Evolutionary conservation across 495 filamentous ascomycete species (phyloP), one percentile per base, ranked within the genome.

Genomic region (Tuber umbilicatum): DNA sequence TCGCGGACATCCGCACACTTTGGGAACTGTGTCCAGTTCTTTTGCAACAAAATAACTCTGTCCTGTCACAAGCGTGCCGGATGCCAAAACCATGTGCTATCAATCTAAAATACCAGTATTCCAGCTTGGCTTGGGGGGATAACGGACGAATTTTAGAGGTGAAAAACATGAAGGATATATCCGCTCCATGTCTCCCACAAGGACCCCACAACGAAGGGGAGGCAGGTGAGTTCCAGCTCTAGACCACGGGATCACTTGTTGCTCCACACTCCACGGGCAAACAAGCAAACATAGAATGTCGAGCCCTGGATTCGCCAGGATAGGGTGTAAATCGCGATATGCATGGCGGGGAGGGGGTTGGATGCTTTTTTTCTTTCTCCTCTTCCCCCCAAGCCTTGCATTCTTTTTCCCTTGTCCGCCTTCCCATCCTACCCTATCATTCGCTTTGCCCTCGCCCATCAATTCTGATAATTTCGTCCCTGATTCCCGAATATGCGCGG

Each of bases 401-500:
- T 27, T 55, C 47, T 67, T 69, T 77, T 43, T 43, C 35, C 17
- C 7, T 39, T 43, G 37, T 47, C 39, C 38, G 37, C 73, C 43
- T 69, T 55, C 64, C 67, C 68, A 45, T 67, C 71, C 39, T 45
- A 69, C 73, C 42, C 39, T 40, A 40, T 40, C 68, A 68, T 55
- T 77, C 50, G 72, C 69, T 67, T 60, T 70, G n/a, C 14, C 27
- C 12, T 35, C 27, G 55, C 55, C 14, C 55, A 64, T 64, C n/a
- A n/a, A n/a, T 64, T 17, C n/a, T n/a, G n/a, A 64, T 64, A 35
- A 64, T 60, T 27, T 60, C 69, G 77, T 78, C 72, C 74, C 76
- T 78, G 76, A 71, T 69, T 78, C 75, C 75, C 75, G 75, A 75
- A 74, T 74, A 72, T 72, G 77, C 69, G 41, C 69, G 71, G 74